These are phyloP conservation scores for Wallemia ichthyophaga DNA, from an alignment of 1,284 basidiomycete species.

Conservation along the genomic window DNA sequence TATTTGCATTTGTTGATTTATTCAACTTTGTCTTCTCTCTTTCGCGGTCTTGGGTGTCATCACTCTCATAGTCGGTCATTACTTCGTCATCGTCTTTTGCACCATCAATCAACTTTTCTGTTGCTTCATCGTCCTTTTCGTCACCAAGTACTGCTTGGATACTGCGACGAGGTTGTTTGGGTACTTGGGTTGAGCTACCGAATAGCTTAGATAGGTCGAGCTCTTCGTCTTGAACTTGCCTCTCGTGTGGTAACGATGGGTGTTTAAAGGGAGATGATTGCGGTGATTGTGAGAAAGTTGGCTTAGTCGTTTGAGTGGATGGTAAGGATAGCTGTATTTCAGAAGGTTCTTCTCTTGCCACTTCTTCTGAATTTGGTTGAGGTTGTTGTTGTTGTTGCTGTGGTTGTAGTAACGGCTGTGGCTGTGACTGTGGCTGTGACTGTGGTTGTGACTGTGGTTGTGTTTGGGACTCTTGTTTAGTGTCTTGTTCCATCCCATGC, in stretches of 20 bases:
- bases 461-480: too few relatives aligned
- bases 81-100: neutral
- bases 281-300: neutral
- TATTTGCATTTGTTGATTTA: neutral
- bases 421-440: too few relatives aligned
- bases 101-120: neutral
- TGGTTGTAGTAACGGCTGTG: too few relatives aligned
- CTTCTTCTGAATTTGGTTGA: too few relatives aligned
- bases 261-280: neutral
- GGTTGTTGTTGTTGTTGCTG: too few relatives aligned
- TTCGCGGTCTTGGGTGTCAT: neutral
- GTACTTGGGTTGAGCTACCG: neutral
- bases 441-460: too few relatives aligned
- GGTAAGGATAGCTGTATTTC: too few relatives aligned
- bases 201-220: neutral
- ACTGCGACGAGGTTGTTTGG: neutral
- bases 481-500: too few relatives aligned
- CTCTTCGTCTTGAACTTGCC: neutral
- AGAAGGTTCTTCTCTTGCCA: too few relatives aligned
- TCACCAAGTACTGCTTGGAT: neutral
- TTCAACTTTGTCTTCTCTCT: neutral
- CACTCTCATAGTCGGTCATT: neutral
- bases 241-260: neutral
- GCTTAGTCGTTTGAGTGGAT: too few relatives aligned
- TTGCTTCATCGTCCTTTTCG: neutral